A percentile compares a stretch with the other conserved stretches of the same genome.
Evolutionary conservation across 805 yeast genomes (phyloP).

Genomic region (Wickerhamomyces bovis): DNA sequence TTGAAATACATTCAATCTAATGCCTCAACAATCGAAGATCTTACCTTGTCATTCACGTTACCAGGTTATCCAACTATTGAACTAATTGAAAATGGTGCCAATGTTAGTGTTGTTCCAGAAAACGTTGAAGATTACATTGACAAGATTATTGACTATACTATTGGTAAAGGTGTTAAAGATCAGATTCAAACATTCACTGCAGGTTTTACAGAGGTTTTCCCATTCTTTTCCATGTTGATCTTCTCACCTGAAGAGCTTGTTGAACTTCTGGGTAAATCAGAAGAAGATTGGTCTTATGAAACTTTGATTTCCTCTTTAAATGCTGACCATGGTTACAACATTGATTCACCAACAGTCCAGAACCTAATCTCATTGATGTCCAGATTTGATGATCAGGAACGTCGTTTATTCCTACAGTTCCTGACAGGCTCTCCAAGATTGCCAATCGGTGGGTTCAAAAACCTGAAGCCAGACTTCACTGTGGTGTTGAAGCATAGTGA

Average conservation of each 20-base stretch:
- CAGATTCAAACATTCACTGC: conserved; percentile 66
- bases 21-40: conserved; percentile 38
- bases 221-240: conserved; percentile 62
- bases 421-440: conserved; percentile 89
- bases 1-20: conserved; percentile 43
- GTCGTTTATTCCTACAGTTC: conserved; percentile 75
- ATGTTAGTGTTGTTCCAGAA: conserved; percentile 38
- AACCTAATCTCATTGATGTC: conserved; percentile 58
- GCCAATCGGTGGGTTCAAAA: conserved; percentile 90
- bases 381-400: conserved; percentile 45
- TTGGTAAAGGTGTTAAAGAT: conserved; percentile 55
- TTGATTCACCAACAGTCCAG: conserved; percentile 59
- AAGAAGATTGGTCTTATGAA: conserved; percentile 80
- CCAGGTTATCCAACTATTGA: conserved; percentile 72
- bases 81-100: conserved; percentile 50
- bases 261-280: conserved; percentile 65
- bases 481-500: conserved; percentile 85
- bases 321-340: conserved; percentile 87
- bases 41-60: conserved; percentile 59
- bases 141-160: conserved; percentile 48
- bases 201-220: conserved; percentile 83
- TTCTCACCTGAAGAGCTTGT: conserved; percentile 73
- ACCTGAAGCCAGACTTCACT: conserved; percentile 75
- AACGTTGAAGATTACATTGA: conserved; percentile 57
- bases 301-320: conserved; percentile 55